phyloP scores from a whole-genome alignment of 352 stramenopile genomes.

The Bremia lactucae region DNA sequence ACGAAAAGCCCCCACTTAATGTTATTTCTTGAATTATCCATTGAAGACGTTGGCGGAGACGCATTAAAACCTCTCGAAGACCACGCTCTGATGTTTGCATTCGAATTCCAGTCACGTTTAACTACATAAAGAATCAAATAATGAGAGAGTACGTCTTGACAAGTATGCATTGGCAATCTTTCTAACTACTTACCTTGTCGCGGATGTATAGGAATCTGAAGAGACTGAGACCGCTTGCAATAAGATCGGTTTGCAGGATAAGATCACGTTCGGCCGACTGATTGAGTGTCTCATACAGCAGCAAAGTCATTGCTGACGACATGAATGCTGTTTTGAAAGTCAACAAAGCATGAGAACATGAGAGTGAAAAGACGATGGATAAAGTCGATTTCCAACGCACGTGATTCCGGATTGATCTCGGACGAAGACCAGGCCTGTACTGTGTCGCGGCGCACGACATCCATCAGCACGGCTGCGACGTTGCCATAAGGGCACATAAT shows the following conservation, averaged over 20 bases:
- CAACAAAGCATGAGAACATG: background rate
- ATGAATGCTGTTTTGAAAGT: slow-evolving; percentile 15
- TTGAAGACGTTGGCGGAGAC: slow-evolving; percentile 24
- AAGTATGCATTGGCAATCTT: background rate
- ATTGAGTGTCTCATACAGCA: slow-evolving; percentile 26
- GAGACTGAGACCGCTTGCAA: slow-evolving; percentile 58
- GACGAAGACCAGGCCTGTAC: slow-evolving; percentile 30
- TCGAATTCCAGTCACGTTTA: slow-evolving; percentile 28
- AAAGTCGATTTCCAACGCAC: slow-evolving; percentile 15
- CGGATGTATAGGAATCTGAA: slow-evolving; percentile 51
- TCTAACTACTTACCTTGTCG: slow-evolving; percentile 33
- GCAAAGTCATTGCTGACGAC: slow-evolving; percentile 11
- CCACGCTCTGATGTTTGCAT: slow-evolving; percentile 1
- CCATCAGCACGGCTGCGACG: slow-evolving; percentile 47
- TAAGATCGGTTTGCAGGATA: slow-evolving; percentile 42
- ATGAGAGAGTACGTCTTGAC: background rate
- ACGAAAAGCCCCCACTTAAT: background rate
- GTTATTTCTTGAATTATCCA: slow-evolving; percentile 20
- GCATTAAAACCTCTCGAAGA: slow-evolving; percentile 12
- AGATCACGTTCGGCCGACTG: slow-evolving; percentile 49
- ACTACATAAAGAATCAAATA: background rate
- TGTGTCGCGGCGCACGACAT: slow-evolving; percentile 40
- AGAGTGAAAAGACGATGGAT: slow-evolving; percentile 3
- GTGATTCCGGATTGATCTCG: slow-evolving; percentile 6
- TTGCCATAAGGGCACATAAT: slow-evolving; percentile 67